Percentiles rank a stretch among this genome's conserved stretches.
Evolutionary conservation across 768 basidiomycete genomes (phyloP).

Genomic region (Auriculariales sp.): DNA sequence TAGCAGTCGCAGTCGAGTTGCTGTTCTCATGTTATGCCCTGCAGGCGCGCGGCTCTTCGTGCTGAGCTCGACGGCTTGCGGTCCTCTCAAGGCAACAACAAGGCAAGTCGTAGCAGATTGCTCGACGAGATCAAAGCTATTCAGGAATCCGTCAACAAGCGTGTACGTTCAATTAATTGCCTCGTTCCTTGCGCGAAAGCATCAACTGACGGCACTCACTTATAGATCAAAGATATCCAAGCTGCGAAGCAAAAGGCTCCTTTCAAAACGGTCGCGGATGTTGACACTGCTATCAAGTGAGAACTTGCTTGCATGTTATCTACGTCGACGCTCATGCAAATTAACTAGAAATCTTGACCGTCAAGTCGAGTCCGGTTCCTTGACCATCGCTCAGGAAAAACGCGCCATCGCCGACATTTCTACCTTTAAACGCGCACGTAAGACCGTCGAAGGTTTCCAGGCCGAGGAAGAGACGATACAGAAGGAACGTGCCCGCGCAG

Average conservation of each 20-base stretch:
- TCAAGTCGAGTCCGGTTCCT: conserved; percentile 79
- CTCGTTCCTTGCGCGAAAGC: conserved; percentile 1
- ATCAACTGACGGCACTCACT: conserved; percentile 2
- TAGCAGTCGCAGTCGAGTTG: neutral
- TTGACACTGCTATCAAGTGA: conserved; percentile 78
- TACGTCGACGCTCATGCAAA: neutral
- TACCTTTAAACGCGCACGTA: conserved; percentile 53
- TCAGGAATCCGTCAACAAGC: conserved; percentile 68
- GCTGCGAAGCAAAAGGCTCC: conserved; percentile 59
- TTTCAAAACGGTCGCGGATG: conserved; percentile 72
- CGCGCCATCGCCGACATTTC: conserved; percentile 85
- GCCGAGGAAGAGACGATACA: conserved; percentile 70
- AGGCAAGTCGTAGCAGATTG: conserved; percentile 52
- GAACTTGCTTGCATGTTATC: conserved; percentile 13
- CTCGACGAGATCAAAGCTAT: conserved; percentile 66
- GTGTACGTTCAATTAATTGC: conserved; percentile 29
- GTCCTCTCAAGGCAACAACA: conserved; percentile 62
- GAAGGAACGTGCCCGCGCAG: conserved; percentile 54
- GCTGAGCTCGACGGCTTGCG: conserved; percentile 72
- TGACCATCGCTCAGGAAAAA: conserved; percentile 94
- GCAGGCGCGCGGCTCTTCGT: conserved; percentile 46
- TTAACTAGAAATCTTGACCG: conserved; percentile 58
- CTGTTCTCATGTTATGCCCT: neutral
- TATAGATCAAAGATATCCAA: conserved; percentile 76
- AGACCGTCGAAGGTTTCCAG: conserved; percentile 68